Evolutionary conservation across 441 rosid genomes (phyloP).

Genomic region (Hura crepitans): DNA sequence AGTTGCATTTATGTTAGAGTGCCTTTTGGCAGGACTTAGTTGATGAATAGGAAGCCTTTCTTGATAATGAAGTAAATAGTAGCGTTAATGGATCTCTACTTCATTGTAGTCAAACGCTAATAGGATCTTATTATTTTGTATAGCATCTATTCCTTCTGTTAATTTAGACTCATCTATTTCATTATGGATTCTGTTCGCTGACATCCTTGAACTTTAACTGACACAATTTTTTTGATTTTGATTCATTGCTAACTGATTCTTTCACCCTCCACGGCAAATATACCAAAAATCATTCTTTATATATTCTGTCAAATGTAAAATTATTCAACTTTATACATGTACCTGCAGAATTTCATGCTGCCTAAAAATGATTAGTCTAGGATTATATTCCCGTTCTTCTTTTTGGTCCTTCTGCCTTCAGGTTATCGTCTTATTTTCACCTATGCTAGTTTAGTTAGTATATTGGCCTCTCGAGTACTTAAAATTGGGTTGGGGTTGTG

Average conservation of each 20-base stretch:
- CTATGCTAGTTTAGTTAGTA: conserved; percentile 36
- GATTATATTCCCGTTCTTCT: conserved; percentile 20
- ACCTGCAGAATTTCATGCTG: conserved; percentile 21
- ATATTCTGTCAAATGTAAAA: conserved; percentile 36
- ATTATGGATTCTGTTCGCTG: conserved; percentile 36
- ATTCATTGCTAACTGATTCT: conserved; percentile 38
- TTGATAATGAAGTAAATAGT: conserved; percentile 29
- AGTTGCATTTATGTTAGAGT: conserved; percentile 20
- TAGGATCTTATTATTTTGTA: conserved; percentile 33
- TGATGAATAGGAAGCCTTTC: conserved; percentile 27
- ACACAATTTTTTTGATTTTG: conserved; percentile 29
- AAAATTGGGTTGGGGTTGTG: conserved; percentile 24
- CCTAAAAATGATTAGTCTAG: conserved; percentile 26
- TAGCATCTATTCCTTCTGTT: conserved; percentile 35
- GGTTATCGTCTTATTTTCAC: conserved; percentile 23
- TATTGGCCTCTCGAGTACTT: conserved; percentile 57
- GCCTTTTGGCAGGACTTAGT: conserved; percentile 39
- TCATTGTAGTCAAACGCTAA: conserved; percentile 33
- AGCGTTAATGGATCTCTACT: conserved; percentile 36
- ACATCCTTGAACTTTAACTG: conserved; percentile 24
- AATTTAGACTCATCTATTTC: conserved; percentile 25
- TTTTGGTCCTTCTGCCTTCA: conserved; percentile 35
- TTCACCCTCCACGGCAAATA: conserved; percentile 30
- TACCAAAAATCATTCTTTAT: conserved; percentile 34
- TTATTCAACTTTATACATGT: conserved; percentile 23